Percentiles rank a stretch among this genome's conserved stretches.
Evolutionary conservation across 306 rosid species (phyloP).

Genomic region (Rosa multiflora): DNA sequence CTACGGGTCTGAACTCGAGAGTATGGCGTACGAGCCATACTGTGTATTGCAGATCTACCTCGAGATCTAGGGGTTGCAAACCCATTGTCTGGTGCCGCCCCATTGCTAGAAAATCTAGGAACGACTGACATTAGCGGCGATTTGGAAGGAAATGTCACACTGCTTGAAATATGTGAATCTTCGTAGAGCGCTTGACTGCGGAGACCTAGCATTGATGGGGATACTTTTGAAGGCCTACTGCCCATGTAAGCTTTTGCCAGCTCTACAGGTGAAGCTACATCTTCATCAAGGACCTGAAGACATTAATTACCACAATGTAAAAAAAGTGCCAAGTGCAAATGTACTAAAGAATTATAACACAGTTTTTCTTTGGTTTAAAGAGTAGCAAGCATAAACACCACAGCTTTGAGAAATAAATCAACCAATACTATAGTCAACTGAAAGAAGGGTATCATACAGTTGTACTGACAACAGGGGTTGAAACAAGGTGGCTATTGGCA

Average conservation of each 20-base stretch:
- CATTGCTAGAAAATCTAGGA: constrained; percentile 51
- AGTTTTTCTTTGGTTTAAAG: background rate
- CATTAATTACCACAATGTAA: constrained; percentile 30
- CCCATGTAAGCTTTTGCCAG: constrained; percentile 96
- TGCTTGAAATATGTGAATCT: constrained; percentile 34
- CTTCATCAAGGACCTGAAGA: constrained; percentile 69
- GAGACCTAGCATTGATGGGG: constrained; percentile 50
- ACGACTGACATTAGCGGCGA: constrained; percentile 47
- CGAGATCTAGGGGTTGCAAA: constrained; percentile 70
- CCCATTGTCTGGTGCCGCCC: constrained; percentile 58
- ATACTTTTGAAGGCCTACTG: constrained; percentile 60
- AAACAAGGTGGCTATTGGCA: constrained; percentile 35
- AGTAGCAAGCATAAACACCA: background rate
- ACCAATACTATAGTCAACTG: background rate
- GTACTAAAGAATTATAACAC: background rate
- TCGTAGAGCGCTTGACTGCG: constrained; percentile 39
- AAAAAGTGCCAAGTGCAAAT: constrained; percentile 19
- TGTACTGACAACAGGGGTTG: constrained; percentile 46
- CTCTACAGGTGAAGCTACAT: constrained; percentile 82
- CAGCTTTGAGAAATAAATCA: constrained; percentile 5
- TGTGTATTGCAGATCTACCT: constrained; percentile 88
- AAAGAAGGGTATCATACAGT: constrained; percentile 46
- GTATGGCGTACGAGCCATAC: constrained; percentile 86
- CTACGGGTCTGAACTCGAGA: constrained; percentile 52
- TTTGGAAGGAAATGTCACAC: constrained; percentile 40